Conservation (phyloP, 2,329 filamentous ascomycete genomes). For the Colletotrichum somersetense region DNA sequence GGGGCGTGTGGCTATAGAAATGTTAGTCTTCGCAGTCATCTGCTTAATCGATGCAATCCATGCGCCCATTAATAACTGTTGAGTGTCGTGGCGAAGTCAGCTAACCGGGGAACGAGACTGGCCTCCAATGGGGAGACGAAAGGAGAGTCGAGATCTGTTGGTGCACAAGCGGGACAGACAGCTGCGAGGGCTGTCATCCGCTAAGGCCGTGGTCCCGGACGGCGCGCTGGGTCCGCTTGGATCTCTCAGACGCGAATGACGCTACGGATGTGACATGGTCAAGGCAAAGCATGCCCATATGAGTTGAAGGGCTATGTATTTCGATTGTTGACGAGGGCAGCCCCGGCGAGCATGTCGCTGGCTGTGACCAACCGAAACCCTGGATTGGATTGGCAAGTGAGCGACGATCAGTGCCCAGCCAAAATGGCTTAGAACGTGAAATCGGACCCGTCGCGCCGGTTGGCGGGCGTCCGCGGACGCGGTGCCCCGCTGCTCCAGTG, state of each 20-base stretch:
- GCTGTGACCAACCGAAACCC: too few species aligned
- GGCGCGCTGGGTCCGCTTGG: slow-evolving; percentile 35
- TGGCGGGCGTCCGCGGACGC: slow-evolving; percentile 33
- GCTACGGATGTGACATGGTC: slow-evolving; percentile 32
- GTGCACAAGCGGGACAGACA: not conserved
- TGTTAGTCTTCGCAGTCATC: too few species aligned
- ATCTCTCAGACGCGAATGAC: slow-evolving; percentile 27
- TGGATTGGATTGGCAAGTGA: not conserved
- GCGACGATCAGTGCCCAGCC: not conserved
- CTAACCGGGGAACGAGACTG: not conserved
- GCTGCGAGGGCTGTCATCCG: slow-evolving; percentile 28
- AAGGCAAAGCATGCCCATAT: slow-evolving; percentile 11
- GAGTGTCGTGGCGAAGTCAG: not conserved
- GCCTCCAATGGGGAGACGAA: slow-evolving; percentile 1
- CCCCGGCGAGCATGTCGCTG: not conserved
- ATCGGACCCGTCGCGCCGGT: slow-evolving; percentile 2
- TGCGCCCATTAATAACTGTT: not conserved
- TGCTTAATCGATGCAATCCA: not conserved
- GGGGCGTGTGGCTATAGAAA: not conserved
- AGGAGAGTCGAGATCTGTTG: slow-evolving; percentile 8
- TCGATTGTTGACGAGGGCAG: not conserved
- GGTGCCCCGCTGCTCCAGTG: slow-evolving; percentile 24
- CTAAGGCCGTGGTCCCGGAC: slow-evolving; percentile 28
- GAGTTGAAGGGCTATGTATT: not conserved
- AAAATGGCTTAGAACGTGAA: not conserved